Conservation (phyloP, 1,284 basidiomycete species). For the Schizophyllum commune region DNA sequence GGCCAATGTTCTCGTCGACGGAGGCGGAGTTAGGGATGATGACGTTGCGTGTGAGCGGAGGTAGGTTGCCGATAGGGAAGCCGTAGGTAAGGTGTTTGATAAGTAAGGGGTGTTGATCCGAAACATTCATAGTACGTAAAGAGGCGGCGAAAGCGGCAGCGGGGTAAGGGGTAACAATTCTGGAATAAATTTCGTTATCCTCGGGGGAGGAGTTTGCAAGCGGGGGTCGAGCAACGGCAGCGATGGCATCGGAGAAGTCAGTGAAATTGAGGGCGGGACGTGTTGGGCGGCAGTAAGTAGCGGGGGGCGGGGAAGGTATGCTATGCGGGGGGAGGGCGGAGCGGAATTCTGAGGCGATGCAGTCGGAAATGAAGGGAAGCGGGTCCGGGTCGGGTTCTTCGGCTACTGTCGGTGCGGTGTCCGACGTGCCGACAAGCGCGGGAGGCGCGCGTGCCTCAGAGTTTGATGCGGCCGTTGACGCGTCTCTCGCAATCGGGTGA, state of each 20-base stretch:
- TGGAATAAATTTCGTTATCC: not conserved
- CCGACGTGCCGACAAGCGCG: no score
- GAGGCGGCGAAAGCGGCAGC: constrained; percentile 1
- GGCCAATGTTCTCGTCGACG: constrained; percentile 4
- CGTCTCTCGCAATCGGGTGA: no score
- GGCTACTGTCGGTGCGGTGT: no score
- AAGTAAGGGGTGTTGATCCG: constrained; percentile 3
- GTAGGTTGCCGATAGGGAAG: constrained; percentile 11
- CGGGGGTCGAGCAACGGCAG: not conserved
- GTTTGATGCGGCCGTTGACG: no score
- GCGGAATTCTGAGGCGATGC: no score
- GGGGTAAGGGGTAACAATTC: constrained; percentile 8
- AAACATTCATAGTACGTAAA: not conserved
- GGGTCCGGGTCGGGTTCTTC: no score
- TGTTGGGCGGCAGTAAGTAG: no score
- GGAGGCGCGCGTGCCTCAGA: no score
- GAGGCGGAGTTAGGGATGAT: constrained; percentile 8
- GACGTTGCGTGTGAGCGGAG: constrained; percentile 1
- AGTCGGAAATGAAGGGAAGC: no score
- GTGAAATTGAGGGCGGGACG: not conserved
- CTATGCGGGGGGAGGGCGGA: not conserved
- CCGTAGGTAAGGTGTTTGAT: constrained; percentile 5
- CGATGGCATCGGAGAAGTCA: constrained; percentile 1
- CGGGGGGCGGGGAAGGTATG: not conserved
- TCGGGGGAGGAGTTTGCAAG: not conserved